Percentiles rank a stretch among this genome's conserved stretches.
These are phyloP conservation scores for Nidularia pulvinata DNA, from an alignment of 768 basidiomycete genomes.

Conservation along the genomic window DNA sequence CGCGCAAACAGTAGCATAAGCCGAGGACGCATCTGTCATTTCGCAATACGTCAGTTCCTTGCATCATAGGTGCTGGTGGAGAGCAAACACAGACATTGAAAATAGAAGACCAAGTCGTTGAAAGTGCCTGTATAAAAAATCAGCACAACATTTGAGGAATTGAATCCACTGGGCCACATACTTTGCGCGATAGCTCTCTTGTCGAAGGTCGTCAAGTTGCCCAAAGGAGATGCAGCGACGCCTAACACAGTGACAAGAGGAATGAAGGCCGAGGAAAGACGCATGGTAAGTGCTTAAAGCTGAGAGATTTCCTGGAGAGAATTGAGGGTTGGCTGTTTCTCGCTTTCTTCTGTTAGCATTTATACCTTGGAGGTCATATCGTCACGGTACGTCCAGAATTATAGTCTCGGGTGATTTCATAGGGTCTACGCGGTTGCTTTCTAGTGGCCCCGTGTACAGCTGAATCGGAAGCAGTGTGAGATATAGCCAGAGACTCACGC, in stretches of 20 bases:
- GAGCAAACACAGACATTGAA: slow-evolving; percentile 15
- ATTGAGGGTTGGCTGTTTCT: neutral
- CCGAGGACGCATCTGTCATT: slow-evolving; percentile 26
- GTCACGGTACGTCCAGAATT: too few relatives aligned
- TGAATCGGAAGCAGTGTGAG: too few relatives aligned
- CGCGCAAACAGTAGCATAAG: slow-evolving; percentile 19
- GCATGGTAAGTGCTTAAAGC: neutral
- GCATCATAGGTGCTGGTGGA: neutral
- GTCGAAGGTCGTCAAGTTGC: neutral
- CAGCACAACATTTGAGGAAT: neutral
- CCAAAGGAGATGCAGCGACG: neutral
- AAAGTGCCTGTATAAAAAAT: slow-evolving; percentile 13
- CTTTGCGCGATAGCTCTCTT: neutral
- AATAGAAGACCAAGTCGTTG: slow-evolving; percentile 29
- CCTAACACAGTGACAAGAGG: neutral
- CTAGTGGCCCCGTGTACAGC: too few relatives aligned
- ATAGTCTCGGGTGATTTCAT: too few relatives aligned
- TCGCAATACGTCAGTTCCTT: neutral
- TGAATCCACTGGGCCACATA: neutral
- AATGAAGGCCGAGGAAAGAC: neutral
- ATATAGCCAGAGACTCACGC: too few relatives aligned
- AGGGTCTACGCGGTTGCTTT: too few relatives aligned
- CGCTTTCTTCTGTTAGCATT: neutral
- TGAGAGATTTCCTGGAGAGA: neutral
- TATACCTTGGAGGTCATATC: too few relatives aligned